Conservation (phyloP, 108 stramenopile genomes). For the Conticribra guillardii region DNA sequence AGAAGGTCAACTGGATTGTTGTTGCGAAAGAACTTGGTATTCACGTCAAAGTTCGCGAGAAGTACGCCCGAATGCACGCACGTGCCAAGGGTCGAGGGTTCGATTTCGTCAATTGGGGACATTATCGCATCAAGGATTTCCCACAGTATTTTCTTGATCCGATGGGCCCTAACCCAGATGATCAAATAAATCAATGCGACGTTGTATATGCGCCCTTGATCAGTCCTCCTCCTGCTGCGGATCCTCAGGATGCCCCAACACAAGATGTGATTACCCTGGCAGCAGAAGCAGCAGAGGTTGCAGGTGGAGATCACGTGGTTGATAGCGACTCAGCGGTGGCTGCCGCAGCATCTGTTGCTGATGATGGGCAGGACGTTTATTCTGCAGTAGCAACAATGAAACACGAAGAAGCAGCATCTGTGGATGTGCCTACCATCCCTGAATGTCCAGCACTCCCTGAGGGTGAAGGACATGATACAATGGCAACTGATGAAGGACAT, state of each 20-base stretch:
- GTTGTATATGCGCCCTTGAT: background rate
- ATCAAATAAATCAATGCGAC: conserved; percentile 2
- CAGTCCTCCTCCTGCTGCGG: background rate
- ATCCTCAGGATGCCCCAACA: background rate
- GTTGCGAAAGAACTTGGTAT: conserved; percentile 84
- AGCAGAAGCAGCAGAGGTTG: conserved; percentile 17
- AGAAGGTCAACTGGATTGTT: conserved; percentile 84
- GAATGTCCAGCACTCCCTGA: too few species aligned
- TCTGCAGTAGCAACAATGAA: too few species aligned
- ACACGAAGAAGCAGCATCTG: too few species aligned
- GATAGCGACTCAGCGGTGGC: too few species aligned
- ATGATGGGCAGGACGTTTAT: too few species aligned
- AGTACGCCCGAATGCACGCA: conserved; percentile 83
- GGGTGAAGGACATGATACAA: too few species aligned
- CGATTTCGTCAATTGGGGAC: conserved; percentile 60
- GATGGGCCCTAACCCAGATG: conserved; percentile 8
- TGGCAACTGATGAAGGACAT: too few species aligned
- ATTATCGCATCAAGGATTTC: conserved; percentile 40
- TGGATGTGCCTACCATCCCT: too few species aligned
- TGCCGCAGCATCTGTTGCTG: too few species aligned
- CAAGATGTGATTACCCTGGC: conserved; percentile 7
- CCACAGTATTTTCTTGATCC: conserved; percentile 39
- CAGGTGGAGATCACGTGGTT: background rate
- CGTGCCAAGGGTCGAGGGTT: conserved; percentile 79
- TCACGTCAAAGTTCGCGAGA: conserved; percentile 88